Percentiles rank a stretch among this genome's conserved stretches.
phyloP scores from a whole-genome alignment of 352 stramenopile genomes.

The Peronospora farinosa region DNA sequence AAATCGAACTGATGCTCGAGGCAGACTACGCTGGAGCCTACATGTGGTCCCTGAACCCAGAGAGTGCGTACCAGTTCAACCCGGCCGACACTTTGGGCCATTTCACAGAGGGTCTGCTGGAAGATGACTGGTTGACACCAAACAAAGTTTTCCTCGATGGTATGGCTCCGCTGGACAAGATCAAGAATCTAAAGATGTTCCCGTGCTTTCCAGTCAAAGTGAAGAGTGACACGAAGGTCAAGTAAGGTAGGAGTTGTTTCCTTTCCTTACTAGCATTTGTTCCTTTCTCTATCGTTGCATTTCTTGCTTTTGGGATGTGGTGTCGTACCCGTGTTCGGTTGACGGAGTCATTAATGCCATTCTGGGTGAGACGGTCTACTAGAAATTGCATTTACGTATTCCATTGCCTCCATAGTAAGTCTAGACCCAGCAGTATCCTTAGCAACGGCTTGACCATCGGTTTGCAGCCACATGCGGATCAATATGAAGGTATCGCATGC shows the following conservation, averaged over 20 bases:
- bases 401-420: background rate
- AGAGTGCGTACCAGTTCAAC: slow-evolving; percentile 74
- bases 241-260: slow-evolving; percentile 7
- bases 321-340: background rate
- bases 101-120: slow-evolving; percentile 60
- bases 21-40: slow-evolving; percentile 54
- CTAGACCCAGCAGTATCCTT: background rate
- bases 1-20: slow-evolving; percentile 55
- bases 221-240: slow-evolving; percentile 3
- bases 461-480: no score
- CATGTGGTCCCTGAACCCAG: slow-evolving; percentile 76
- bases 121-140: slow-evolving; percentile 63
- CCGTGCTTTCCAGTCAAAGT: slow-evolving; percentile 45
- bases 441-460: background rate
- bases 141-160: slow-evolving; percentile 57
- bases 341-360: background rate
- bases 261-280: slow-evolving; percentile 1
- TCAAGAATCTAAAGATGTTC: slow-evolving; percentile 59
- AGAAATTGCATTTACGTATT: background rate
- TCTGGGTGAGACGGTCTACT: background rate
- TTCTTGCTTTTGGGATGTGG: slow-evolving; percentile 15
- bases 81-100: slow-evolving; percentile 49
- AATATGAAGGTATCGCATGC: background rate
- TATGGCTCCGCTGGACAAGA: slow-evolving; percentile 43
- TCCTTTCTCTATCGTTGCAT: slow-evolving; percentile 20